Percentiles rank a stretch among this genome's conserved stretches.
Conservation (phyloP, 306 rosid genomes). For the Alnus rubra region DNA sequence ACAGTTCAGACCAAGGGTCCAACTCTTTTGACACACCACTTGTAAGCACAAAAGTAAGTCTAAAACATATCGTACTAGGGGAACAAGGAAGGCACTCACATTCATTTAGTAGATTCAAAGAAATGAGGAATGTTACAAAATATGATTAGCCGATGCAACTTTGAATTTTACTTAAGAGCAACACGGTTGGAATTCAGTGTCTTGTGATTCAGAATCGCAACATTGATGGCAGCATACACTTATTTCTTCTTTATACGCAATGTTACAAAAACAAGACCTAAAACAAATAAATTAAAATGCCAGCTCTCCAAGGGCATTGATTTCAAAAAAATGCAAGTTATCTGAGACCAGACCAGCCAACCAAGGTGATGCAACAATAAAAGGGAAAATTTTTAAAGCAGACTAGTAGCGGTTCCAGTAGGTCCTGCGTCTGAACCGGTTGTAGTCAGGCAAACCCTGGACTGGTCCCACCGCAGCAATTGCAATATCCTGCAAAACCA, state of each 20-base stretch:
- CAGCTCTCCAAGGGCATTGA: constrained; percentile 39
- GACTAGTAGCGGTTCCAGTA: constrained; percentile 96
- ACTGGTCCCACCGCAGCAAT: constrained; percentile 94
- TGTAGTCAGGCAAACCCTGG: constrained; percentile 83
- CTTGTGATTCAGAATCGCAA: constrained; percentile 28
- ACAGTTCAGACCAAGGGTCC: no score
- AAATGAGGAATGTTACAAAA: no score
- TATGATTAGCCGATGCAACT: not conserved
- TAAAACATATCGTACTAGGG: no score
- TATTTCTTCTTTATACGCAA: constrained; percentile 48
- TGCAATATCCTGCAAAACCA: constrained; percentile 67
- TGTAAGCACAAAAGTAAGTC: not conserved
- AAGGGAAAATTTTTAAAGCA: constrained; percentile 26
- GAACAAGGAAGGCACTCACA: no score
- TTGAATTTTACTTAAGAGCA: constrained; percentile 1
- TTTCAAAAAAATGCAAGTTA: constrained; percentile 26
- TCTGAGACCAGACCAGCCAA: constrained; percentile 39
- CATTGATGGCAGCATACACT: constrained; percentile 38
- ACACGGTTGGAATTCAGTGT: not conserved
- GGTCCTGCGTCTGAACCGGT: constrained; percentile 98
- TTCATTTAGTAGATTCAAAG: no score
- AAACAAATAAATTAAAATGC: constrained; percentile 37
- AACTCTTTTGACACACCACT: not conserved
- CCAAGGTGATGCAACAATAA: constrained; percentile 25
- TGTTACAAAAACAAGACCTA: constrained; percentile 42